Base-by-base conservation (phyloP, 257 asterid genomes). In the Scutellaria barbata region DNA sequence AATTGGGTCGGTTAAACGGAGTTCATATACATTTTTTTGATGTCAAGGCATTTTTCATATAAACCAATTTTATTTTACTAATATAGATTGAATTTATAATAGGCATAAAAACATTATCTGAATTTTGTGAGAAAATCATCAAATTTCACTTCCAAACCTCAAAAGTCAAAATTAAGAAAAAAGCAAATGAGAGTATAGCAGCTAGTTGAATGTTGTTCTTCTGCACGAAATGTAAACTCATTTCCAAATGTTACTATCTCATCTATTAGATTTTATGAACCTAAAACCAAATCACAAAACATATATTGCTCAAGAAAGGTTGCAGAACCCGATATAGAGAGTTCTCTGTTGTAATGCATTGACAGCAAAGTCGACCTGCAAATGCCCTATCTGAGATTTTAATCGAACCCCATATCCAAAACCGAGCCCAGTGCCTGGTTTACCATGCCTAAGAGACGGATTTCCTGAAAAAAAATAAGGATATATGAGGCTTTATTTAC, bases 391-490 rank as follows among this genome's bases (percentile, higher is more conserved):
- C 8, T 68, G 92, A 37, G 97, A 87, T 80, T 90, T 93, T 53
- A 90, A 86, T 30, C 98, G 90, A 46, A 93, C 84, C 51, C 97
- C 97, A 48, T 83, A 90, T 78, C 98, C 98, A 14, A 87, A 50
- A 41, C 98, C 96, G 37, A 85, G 37, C 50, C 98, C 98, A 1
- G 56, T 77, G 59, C 98, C 98, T 43, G 97, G 98, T 77, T 90
- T 93, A 50, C 98, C 98, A 66, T 82, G 95, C 77, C 97, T 87
- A 4, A 90, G 86, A 74, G 88, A 86, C 58, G 98, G 98, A 77
- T 89, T 89, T 59, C 98, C 98, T 93, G 84, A 63, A 64, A 35
- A 14, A 74, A 41, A 54, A 13, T 5, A 17, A 52, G 7, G 47
- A 11, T 58, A 11, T 10, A n/a, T 8, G 52, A 33, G 53, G 9